Evolutionary conservation across 1,284 basidiomycete species (phyloP).

Genomic region (Heterobasidion parviporum): DNA sequence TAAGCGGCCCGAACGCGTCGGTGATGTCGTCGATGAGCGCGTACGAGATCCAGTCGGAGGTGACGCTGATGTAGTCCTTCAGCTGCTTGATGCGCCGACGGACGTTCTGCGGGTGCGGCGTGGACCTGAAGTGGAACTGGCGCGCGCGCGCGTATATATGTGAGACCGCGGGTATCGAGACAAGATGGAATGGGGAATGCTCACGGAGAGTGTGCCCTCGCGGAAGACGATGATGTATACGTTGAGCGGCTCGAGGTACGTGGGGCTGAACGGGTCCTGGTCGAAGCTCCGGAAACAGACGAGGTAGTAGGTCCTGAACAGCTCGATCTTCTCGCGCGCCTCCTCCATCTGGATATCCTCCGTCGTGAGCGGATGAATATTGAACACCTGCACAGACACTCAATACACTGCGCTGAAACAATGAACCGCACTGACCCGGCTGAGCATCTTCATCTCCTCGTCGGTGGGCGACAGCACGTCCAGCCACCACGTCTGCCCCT

Average conservation of each 20-base stretch:
- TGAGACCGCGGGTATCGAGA: neutral
- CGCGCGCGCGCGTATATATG: neutral
- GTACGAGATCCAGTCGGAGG: slow-evolving; percentile 99
- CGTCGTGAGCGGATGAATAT: slow-evolving; percentile 95
- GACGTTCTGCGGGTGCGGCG: slow-evolving; percentile 97
- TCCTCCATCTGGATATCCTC: slow-evolving; percentile 99
- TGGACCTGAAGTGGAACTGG: slow-evolving; percentile 95
- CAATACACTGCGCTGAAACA: no score
- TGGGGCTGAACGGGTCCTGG: slow-evolving; percentile 96
- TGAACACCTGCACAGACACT: slow-evolving; percentile 64
- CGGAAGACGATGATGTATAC: slow-evolving; percentile 99
- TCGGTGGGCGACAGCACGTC: slow-evolving; percentile 94
- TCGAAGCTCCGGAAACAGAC: slow-evolving; percentile 99
- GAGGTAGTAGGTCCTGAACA: slow-evolving; percentile 98
- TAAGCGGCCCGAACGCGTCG: slow-evolving; percentile 97
- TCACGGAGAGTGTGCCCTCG: slow-evolving; percentile 89
- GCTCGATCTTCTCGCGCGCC: slow-evolving; percentile 98
- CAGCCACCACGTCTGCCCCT: slow-evolving; percentile 90
- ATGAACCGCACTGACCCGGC: slow-evolving; percentile 53
- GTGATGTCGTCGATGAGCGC: slow-evolving; percentile 99
- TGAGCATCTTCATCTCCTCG: slow-evolving; percentile 96
- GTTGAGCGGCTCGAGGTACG: slow-evolving; percentile 95
- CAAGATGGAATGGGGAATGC: slow-evolving; percentile 19
- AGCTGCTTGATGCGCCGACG: slow-evolving; percentile 98
- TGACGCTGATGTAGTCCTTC: slow-evolving; percentile 98